Evolutionary conservation across 495 filamentous ascomycete species (phyloP).

Genomic region (Talaromyces wortmannii): DNA sequence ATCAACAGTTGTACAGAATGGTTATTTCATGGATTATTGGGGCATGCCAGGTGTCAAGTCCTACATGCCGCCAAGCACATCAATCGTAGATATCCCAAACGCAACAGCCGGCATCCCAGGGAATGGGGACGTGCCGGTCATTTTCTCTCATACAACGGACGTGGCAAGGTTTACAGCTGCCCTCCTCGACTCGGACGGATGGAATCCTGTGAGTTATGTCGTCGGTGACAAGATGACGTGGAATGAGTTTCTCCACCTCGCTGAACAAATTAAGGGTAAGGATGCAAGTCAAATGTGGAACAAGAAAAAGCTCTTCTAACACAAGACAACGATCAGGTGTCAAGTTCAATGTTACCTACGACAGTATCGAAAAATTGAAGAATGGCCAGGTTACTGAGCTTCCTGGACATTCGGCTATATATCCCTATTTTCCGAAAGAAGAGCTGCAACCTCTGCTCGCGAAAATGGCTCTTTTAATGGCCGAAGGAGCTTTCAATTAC

Average conservation of each 20-base stretch:
- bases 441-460: not conserved
- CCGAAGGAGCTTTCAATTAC: not conserved
- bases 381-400: constrained; percentile 41
- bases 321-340: constrained; percentile 20
- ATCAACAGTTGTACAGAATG: constrained; percentile 41
- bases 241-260: constrained; percentile 37
- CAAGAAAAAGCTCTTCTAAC: no score
- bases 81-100: constrained; percentile 40
- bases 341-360: constrained; percentile 43
- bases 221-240: constrained; percentile 41
- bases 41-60: constrained; percentile 38
- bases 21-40: constrained; percentile 52
- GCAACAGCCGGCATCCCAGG: constrained; percentile 45
- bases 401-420: constrained; percentile 19
- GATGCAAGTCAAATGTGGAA: no score
- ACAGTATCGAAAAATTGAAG: constrained; percentile 38
- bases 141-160: constrained; percentile 48
- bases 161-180: constrained; percentile 43
- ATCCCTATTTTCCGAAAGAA: constrained; percentile 26
- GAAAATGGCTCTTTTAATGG: not conserved
- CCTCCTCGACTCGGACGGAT: constrained; percentile 33
- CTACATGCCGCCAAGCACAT: constrained; percentile 26
- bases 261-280: constrained; percentile 40
- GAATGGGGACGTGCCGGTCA: constrained; percentile 35
- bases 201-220: constrained; percentile 35